Evolutionary conservation across 305 asterid species (phyloP).

Genomic region (Fraxinus sp.): DNA sequence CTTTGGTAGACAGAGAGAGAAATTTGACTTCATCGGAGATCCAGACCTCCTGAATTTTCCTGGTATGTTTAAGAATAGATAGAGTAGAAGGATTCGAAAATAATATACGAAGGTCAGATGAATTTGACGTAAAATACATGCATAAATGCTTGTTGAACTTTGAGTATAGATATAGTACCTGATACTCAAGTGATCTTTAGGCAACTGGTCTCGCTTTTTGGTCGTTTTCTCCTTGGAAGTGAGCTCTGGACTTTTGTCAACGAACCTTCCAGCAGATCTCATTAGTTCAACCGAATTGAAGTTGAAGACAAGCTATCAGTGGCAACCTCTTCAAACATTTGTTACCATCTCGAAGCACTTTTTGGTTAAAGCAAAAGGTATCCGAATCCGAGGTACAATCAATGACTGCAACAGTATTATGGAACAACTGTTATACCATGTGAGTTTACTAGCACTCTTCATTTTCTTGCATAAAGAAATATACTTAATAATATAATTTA

Average conservation of each 20-base stretch:
- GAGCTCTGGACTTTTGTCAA: constrained; percentile 60
- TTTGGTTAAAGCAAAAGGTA: constrained; percentile 75
- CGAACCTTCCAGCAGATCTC: constrained; percentile 75
- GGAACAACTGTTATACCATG: constrained; percentile 61
- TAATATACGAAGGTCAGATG: not conserved
- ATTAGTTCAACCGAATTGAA: constrained; percentile 73
- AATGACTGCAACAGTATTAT: constrained; percentile 64
- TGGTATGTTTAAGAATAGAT: constrained; percentile 37
- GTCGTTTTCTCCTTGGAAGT: constrained; percentile 76
- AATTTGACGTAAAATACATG: not conserved
- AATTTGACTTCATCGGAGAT: constrained; percentile 53
- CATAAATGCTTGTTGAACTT: not conserved
- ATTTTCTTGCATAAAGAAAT: not conserved
- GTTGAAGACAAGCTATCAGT: constrained; percentile 55
- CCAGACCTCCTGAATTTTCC: constrained; percentile 77
- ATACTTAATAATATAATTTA: not conserved
- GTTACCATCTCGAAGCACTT: constrained; percentile 82
- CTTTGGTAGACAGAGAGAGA: constrained; percentile 39
- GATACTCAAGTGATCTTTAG: constrained; percentile 36
- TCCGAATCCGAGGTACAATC: constrained; percentile 66
- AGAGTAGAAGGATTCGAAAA: not conserved
- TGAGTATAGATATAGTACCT: not conserved
- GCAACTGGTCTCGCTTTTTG: constrained; percentile 58
- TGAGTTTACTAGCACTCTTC: constrained; percentile 31
- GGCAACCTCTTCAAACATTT: constrained; percentile 89